Base-by-base conservation (phyloP, 768 basidiomycete genomes). In the Mycena indigotica region DNA sequence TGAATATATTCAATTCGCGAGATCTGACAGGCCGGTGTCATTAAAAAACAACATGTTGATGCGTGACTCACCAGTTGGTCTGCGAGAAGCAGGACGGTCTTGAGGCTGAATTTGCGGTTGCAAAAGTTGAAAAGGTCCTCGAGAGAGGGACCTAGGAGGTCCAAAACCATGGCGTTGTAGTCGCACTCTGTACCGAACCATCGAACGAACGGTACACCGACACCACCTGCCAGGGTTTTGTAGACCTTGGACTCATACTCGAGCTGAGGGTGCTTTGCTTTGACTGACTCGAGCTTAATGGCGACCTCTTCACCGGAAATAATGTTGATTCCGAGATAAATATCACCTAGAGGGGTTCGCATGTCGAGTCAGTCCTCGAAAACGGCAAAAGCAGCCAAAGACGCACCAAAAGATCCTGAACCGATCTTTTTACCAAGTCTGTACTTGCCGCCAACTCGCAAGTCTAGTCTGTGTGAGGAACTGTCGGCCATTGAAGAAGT, bases 251-350 rank as follows among this genome's bases (percentile, higher is more conserved):
- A 89, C 77, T 99, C 96, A 71, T 99, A 99, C 74, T 99, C 97
- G 68, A 99, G 89, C 77, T 99, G 97, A n/a, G 97, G 97, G 66
- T 99, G 97, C 75, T 99, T 99, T 65, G 97, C 97, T 76, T 99
- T 99, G 74, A 98, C 94, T 2, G 96, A 98, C 77, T 99, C 97
- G 67, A 99, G 92, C 78, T 99, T 99, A 84, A 99, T 99, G 71
- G 95, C 97, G 60, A 98, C 96, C 72, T 98, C 97, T 73, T 99
- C 97, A 24, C 96, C 96, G 17, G 96, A 98, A 72, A 98, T 98
- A 80, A 99, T 98, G 83, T 98, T 99, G 75, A 97, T 96, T 56
- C 97, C 97, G 61, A 98, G 92, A 74, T 98, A 98, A 76, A 99
- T 98, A 72, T 98, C 96, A 75, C 95, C 96, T 96, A 45, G 23